phyloP scores from a whole-genome alignment of 805 yeast genomes.

The Starmerella kuoi region DNA sequence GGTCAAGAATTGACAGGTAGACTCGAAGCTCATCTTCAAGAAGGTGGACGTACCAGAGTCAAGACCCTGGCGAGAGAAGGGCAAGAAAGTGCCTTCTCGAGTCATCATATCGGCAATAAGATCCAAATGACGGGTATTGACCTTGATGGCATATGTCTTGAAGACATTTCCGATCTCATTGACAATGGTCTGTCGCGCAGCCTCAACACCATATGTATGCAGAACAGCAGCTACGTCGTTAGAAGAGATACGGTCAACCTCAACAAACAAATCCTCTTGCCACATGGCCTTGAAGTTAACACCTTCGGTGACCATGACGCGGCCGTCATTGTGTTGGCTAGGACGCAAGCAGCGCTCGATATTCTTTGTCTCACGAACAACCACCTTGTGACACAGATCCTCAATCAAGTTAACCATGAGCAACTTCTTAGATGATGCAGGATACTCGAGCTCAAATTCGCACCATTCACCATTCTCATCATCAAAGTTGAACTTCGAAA shows the following conservation, averaged over 20 bases:
- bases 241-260: constrained; percentile 78
- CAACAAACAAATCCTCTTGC: constrained; percentile 89
- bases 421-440: constrained; percentile 78
- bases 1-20: constrained; percentile 93
- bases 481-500: constrained; percentile 78
- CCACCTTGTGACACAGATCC: constrained; percentile 76
- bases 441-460: constrained; percentile 70
- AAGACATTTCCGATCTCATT: constrained; percentile 92
- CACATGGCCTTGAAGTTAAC: constrained; percentile 96
- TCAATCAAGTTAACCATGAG: constrained; percentile 96
- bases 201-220: constrained; percentile 93
- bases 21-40: constrained; percentile 98
- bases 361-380: constrained; percentile 80
- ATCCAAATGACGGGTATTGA: constrained; percentile 86
- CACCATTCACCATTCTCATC: constrained; percentile 86
- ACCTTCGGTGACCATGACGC: constrained; percentile 88
- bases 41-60: constrained; percentile 90
- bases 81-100: constrained; percentile 90
- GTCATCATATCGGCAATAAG: constrained; percentile 98
- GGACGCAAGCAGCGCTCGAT: constrained; percentile 93
- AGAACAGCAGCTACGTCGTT: constrained; percentile 89
- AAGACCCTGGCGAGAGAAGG: constrained; percentile 97
- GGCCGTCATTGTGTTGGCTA: constrained; percentile 51
- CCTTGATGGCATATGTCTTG: constrained; percentile 90
- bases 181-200: constrained; percentile 94